These are phyloP conservation scores for Nothophaeocryptopus gaeumannii DNA, from an alignment of 2,329 filamentous ascomycete species.

Conservation along the genomic window DNA sequence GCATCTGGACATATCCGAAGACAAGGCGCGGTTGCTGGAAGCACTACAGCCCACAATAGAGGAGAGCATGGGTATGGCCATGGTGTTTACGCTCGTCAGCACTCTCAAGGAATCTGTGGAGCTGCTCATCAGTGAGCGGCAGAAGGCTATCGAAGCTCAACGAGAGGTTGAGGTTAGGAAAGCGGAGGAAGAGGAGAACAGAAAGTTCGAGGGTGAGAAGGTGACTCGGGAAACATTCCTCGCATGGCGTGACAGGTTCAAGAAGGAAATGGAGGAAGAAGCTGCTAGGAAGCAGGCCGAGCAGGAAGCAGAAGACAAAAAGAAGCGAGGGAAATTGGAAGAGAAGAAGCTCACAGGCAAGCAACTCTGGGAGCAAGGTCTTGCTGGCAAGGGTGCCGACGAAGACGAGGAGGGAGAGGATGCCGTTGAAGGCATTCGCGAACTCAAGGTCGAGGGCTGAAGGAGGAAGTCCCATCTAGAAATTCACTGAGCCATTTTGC, in stretches of 20 bases:
- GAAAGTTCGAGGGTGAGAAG: slow-evolving; percentile 87
- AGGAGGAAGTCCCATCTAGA: background rate
- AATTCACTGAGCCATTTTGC: too few relatives aligned
- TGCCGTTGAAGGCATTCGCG: slow-evolving; percentile 62
- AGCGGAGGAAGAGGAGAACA: slow-evolving; percentile 87
- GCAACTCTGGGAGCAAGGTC: slow-evolving; percentile 49
- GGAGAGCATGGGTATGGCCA: slow-evolving; percentile 94
- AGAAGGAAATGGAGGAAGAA: slow-evolving; percentile 75
- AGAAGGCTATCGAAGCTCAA: slow-evolving; percentile 57
- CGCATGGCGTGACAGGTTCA: slow-evolving; percentile 76
- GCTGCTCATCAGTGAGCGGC: slow-evolving; percentile 71
- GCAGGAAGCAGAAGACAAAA: slow-evolving; percentile 69
- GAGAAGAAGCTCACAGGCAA: slow-evolving; percentile 74
- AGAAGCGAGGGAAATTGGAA: slow-evolving; percentile 57
- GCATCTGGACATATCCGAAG: slow-evolving; percentile 74
- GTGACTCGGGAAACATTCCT: slow-evolving; percentile 86
- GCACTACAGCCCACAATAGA: slow-evolving; percentile 72
- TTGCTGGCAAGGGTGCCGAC: slow-evolving; percentile 62
- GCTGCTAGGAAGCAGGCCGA: slow-evolving; percentile 54
- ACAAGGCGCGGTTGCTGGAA: slow-evolving; percentile 71
- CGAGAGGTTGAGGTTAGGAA: slow-evolving; percentile 56
- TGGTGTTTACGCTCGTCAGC: slow-evolving; percentile 90
- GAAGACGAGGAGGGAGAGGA: slow-evolving; percentile 67
- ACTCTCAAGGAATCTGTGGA: slow-evolving; percentile 90
- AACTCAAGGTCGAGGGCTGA: slow-evolving; percentile 60